These are phyloP conservation scores for Carallia brachiata DNA, from an alignment of 345 rosid genomes.

Conservation along the genomic window DNA sequence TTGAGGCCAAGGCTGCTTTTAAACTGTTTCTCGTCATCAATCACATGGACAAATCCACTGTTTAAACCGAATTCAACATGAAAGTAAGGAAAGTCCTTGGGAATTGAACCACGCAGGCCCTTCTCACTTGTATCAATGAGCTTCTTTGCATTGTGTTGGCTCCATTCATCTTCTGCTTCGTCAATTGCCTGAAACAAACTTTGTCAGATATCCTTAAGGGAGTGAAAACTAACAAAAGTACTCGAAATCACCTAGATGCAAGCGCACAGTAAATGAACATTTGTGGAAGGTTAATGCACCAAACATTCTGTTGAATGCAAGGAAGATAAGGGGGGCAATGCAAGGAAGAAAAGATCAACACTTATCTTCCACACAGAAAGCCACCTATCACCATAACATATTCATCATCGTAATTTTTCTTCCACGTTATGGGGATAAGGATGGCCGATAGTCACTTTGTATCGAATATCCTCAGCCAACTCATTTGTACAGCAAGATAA, in stretches of 20 bases:
- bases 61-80: conserved; percentile 86
- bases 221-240: neutral
- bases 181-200: conserved; percentile 64
- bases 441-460: too few species aligned
- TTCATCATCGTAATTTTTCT: too few species aligned
- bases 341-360: too few species aligned
- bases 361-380: too few species aligned
- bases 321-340: neutral
- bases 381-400: too few species aligned
- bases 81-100: conserved; percentile 90
- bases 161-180: conserved; percentile 98
- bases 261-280: neutral
- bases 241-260: neutral
- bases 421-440: too few species aligned
- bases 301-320: neutral
- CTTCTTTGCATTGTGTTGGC: conserved; percentile 94
- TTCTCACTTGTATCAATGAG: conserved; percentile 84
- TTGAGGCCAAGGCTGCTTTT: conserved; percentile 79
- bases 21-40: conserved; percentile 85
- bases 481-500: too few species aligned
- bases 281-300: too few species aligned
- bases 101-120: conserved; percentile 80
- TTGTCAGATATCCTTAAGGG: conserved; percentile 5
- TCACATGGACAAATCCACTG: conserved; percentile 86
- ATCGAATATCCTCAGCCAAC: too few species aligned